Conservation (phyloP, 2,329 filamentous ascomycete genomes). For the Madurella mycetomatis region DNA sequence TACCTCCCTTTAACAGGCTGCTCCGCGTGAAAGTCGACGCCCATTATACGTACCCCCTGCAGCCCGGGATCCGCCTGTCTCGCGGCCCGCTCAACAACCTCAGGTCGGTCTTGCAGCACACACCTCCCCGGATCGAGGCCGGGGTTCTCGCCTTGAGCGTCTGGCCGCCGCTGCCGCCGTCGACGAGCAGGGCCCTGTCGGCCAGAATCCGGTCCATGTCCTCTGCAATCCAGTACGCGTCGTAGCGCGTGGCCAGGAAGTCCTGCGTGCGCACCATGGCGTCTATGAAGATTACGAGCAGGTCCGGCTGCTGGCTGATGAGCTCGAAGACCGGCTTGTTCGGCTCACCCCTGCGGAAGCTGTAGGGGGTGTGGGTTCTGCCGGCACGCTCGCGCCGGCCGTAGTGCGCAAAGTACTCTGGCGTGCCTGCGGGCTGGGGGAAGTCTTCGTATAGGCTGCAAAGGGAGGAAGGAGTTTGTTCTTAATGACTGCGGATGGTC, state of each 20-base stretch:
- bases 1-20: conserved; percentile 30
- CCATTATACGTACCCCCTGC: conserved; percentile 23
- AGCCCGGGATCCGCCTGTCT: conserved; percentile 12
- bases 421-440: background rate
- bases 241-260: conserved; percentile 13
- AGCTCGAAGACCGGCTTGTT: conserved; percentile 24
- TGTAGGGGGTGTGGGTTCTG: conserved; percentile 20
- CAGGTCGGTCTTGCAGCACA: conserved; percentile 27
- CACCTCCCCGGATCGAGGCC: conserved; percentile 23
- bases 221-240: background rate
- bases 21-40: conserved; percentile 26
- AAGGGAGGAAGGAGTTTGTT: no score
- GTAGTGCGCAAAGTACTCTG: conserved; percentile 25
- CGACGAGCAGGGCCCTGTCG: conserved; percentile 27
- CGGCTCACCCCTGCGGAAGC: conserved; percentile 23
- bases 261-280: conserved; percentile 24
- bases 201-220: background rate
- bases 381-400: conserved; percentile 22
- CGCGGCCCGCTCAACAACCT: conserved; percentile 23
- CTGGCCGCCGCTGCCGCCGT: conserved; percentile 30
- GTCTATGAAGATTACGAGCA: conserved; percentile 21
- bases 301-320: conserved; percentile 16
- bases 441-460: background rate
- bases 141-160: conserved; percentile 22
- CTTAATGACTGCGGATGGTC: no score